phyloP scores from a whole-genome alignment of 257 asterid genomes.

The Solanum pinnatisectum region DNA sequence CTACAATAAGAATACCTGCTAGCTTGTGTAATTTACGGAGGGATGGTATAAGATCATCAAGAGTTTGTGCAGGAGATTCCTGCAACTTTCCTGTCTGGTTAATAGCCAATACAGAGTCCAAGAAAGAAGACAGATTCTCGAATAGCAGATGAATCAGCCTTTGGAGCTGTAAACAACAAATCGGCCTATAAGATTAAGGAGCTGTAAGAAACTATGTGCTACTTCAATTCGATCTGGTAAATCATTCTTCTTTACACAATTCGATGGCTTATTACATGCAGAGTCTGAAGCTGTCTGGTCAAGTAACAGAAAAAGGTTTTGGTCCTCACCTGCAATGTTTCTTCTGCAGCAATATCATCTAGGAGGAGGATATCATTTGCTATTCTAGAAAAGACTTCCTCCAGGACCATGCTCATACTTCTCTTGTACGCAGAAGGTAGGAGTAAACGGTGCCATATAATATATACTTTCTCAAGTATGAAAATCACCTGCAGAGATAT shows the following conservation, averaged over 20 bases:
- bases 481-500: constrained; percentile 62
- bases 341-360: constrained; percentile 97
- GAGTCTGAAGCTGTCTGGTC: neutral
- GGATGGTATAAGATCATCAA: constrained; percentile 42
- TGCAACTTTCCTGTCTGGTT: constrained; percentile 26
- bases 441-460: constrained; percentile 80
- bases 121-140: constrained; percentile 59
- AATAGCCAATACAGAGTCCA: constrained; percentile 44
- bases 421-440: constrained; percentile 73
- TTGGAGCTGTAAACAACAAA: constrained; percentile 52
- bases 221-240: neutral
- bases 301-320: neutral
- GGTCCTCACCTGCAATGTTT: constrained; percentile 73
- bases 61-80: constrained; percentile 24
- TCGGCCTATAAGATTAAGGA: neutral
- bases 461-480: constrained; percentile 92
- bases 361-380: constrained; percentile 71
- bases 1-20: constrained; percentile 40
- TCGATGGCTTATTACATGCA: neutral
- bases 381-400: constrained; percentile 62
- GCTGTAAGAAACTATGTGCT: neutral
- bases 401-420: constrained; percentile 62
- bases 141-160: constrained; percentile 70
- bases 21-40: constrained; percentile 62
- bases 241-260: neutral